phyloP scores from a whole-genome alignment of 768 basidiomycete genomes.

The Macrocybe gigantea region DNA sequence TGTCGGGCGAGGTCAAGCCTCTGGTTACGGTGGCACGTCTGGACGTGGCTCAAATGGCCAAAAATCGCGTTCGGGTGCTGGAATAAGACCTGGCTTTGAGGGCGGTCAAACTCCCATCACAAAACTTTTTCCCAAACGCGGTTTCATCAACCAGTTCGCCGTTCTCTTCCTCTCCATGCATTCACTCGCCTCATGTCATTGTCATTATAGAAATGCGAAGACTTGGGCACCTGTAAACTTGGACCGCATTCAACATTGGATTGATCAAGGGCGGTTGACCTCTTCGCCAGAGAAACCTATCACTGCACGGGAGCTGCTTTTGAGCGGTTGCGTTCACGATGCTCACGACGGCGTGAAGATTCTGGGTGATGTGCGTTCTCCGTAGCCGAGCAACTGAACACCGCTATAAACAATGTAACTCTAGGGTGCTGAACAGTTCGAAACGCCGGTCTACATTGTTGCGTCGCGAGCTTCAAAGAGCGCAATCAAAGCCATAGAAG shows the following conservation, averaged over 20 bases:
- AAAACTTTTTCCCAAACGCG: constrained; percentile 86
- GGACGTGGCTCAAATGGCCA: constrained; percentile 95
- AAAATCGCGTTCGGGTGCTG: constrained; percentile 85
- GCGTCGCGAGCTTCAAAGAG: constrained; percentile 83
- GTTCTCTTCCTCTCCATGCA: not conserved
- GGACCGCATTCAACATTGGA: constrained; percentile 86
- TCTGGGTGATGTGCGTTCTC: constrained; percentile 63
- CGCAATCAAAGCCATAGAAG: constrained; percentile 82
- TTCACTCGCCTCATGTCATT: not conserved
- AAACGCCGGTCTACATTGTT: constrained; percentile 68
- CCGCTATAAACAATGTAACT: constrained; percentile 2
- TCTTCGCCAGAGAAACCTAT: constrained; percentile 81
- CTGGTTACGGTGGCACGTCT: constrained; percentile 86
- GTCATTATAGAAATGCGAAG: constrained; percentile 53
- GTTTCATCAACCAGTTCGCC: constrained; percentile 88
- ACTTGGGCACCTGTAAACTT: constrained; percentile 82
- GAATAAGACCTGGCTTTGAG: constrained; percentile 83
- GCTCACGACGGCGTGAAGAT: constrained; percentile 91
- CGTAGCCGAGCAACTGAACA: not conserved
- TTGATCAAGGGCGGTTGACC: constrained; percentile 75
- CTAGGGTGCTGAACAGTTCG: constrained; percentile 64
- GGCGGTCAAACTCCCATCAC: constrained; percentile 96
- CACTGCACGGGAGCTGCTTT: constrained; percentile 78
- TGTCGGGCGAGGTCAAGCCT: constrained; percentile 89
- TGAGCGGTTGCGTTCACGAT: constrained; percentile 84